Conservation (phyloP, 208 protist genomes). For the Kentomonas sorsogonicus region DNA sequence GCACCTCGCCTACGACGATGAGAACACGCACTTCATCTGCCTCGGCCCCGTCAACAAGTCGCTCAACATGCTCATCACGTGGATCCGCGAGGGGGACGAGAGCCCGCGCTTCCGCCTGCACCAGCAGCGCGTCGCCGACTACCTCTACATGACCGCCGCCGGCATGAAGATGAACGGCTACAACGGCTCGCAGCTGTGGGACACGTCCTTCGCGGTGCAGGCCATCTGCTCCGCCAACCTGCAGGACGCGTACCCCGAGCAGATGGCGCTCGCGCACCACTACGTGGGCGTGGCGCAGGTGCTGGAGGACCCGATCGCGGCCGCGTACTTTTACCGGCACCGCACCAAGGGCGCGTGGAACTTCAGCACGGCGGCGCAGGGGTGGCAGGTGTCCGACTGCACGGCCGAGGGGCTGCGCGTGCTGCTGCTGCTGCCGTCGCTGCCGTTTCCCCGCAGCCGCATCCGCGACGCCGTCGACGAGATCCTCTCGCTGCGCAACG, state of each 20-base stretch:
- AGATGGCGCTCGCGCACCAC: slow-evolving; percentile 82
- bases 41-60: slow-evolving; percentile 96
- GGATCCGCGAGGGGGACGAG: slow-evolving; percentile 83
- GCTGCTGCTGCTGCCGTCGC: slow-evolving; percentile 54
- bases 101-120: slow-evolving; percentile 85
- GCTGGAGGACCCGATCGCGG: slow-evolving; percentile 79
- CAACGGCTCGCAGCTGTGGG: slow-evolving; percentile 98
- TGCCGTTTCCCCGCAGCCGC: slow-evolving; percentile 43
- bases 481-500: slow-evolving; percentile 93
- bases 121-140: slow-evolving; percentile 90
- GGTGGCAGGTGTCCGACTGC: slow-evolving; percentile 96
- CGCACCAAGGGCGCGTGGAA: slow-evolving; percentile 95
- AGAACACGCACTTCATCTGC: slow-evolving; percentile 94
- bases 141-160: slow-evolving; percentile 92
- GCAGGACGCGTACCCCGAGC: slow-evolving; percentile 50
- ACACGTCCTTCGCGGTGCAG: slow-evolving; percentile 96
- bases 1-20: slow-evolving; percentile 94
- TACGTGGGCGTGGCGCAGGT: slow-evolving; percentile 94
- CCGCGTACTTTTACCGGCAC: slow-evolving; percentile 89
- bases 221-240: slow-evolving; percentile 83
- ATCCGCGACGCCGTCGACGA: slow-evolving; percentile 91
- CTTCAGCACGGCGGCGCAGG: slow-evolving; percentile 94
- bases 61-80: slow-evolving; percentile 95
- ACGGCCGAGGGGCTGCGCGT: slow-evolving; percentile 95
- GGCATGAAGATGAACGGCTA: slow-evolving; percentile 98